Conservation (phyloP, 306 rosid species). For the Echinosophora koreensis region DNA sequence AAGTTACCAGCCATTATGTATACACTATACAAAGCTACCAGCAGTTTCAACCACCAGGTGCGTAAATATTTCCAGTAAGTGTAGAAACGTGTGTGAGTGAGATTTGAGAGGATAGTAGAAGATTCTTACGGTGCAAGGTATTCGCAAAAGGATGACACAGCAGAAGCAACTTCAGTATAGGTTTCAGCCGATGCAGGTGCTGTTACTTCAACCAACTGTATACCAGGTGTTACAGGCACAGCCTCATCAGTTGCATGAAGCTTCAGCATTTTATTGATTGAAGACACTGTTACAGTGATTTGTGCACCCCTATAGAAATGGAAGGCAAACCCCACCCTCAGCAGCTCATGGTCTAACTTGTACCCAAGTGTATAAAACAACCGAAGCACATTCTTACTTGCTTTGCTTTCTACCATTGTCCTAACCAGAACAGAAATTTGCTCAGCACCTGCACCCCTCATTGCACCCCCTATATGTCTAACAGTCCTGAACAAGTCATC, state of each 20-base stretch:
- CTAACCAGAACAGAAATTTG: conserved; percentile 91
- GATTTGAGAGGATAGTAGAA: conserved; percentile 27
- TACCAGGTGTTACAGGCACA: conserved; percentile 89
- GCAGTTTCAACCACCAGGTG: neutral
- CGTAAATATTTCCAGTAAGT: neutral
- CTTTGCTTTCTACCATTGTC: conserved; percentile 89
- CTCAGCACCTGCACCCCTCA: conserved; percentile 98
- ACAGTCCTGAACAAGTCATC: conserved; percentile 68
- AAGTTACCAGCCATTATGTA: neutral
- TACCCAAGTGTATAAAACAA: conserved; percentile 85
- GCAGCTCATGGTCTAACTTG: conserved; percentile 88
- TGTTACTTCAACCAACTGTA: conserved; percentile 94
- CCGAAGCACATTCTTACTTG: conserved; percentile 86
- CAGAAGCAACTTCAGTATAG: conserved; percentile 75
- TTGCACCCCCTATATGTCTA: conserved; percentile 88
- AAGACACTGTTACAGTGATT: conserved; percentile 80
- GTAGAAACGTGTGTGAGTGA: conserved; percentile 1
- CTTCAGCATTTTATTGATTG: conserved; percentile 90
- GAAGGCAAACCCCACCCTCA: conserved; percentile 87
- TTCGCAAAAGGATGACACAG: conserved; percentile 88
- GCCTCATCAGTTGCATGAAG: conserved; percentile 92
- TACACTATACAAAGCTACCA: neutral
- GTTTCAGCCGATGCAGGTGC: conserved; percentile 90
- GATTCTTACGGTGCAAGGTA: conserved; percentile 95
- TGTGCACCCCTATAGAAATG: conserved; percentile 76